Base-by-base conservation (phyloP, 768 basidiomycete genomes). In the Russula lepida region DNA sequence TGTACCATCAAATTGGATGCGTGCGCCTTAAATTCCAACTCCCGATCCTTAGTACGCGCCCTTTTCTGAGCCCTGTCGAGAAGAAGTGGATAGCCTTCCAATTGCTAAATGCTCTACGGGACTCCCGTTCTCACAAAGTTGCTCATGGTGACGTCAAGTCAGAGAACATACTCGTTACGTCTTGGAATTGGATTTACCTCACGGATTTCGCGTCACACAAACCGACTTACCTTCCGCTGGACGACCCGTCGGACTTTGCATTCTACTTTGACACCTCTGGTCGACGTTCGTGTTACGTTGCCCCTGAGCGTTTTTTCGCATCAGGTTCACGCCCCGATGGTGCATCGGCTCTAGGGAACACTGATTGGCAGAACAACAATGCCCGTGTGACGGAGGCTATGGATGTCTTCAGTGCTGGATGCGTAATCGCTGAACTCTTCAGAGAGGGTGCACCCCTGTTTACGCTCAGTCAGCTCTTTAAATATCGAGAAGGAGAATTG, bases 11-110 rank as follows among this genome's bases (percentile, higher is more conserved):
- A 52, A 50, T 21, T 47, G 6, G 8, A 49, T 15, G 15, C 27
- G n/a, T 1, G 32, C 2, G n/a, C 19, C 41, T 19, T n/a, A n/a
- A 56, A 6, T 51, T 32, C 15, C 21, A 4, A 44, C 13, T 17
- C 39, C 41, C 48, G 47, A 47, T n/a, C 30, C 53, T 1, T 67
- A 99, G 97, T 70, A 98, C 95, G 2, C 90, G 95, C 37, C 97
- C 97, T 4, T 99, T 98, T 75, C 78, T 99, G 43, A 88, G 84
- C 63, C 72, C 79, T 63, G 81, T 98, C 25, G 97, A 99, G 77
- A 98, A 98, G 81, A 92, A 92, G 71, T 99, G 95, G 97, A 92
- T 98, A 60, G 86, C 89, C 0, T 99, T 93, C 69, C 97, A 98
- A 72, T 77, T 98, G 1, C 77, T 98, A 62, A 86, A 84, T 28